A percentile compares a stretch with the other conserved stretches of the same genome.
Evolutionary conservation across 2,329 filamentous ascomycete genomes (phyloP).

Genomic region (Pyrenophora teres): DNA sequence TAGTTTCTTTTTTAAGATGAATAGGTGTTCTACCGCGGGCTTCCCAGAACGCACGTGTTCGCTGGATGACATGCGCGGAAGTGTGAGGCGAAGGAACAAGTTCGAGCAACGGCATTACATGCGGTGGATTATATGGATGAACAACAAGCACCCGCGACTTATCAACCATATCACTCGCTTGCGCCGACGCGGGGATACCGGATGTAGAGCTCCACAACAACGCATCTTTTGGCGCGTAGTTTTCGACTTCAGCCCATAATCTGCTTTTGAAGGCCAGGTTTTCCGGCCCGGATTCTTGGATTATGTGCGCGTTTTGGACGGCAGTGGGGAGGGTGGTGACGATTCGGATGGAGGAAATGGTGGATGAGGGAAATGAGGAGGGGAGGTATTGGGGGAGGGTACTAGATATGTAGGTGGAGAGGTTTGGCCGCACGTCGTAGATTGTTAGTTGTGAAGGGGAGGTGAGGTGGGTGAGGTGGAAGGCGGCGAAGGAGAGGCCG

Average conservation of each 20-base stretch:
- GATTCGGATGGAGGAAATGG: conserved; percentile 44
- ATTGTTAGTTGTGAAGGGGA: conserved; percentile 51
- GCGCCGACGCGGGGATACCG: conserved; percentile 60
- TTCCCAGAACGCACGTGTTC: conserved; percentile 55
- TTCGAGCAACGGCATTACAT: conserved; percentile 65
- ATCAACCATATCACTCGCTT: conserved; percentile 52
- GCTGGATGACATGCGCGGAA: conserved; percentile 41
- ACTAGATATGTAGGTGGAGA: conserved; percentile 50
- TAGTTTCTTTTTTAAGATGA: conserved; percentile 56
- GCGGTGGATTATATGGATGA: conserved; percentile 66
- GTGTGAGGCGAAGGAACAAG: conserved; percentile 59
- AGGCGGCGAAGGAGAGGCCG: conserved; percentile 60
- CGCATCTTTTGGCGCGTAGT: conserved; percentile 50
- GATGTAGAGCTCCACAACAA: conserved; percentile 64
- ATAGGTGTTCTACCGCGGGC: conserved; percentile 53
- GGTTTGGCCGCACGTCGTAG: conserved; percentile 57
- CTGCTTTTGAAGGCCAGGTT: conserved; percentile 56
- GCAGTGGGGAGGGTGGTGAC: conserved; percentile 47
- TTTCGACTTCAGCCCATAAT: conserved; percentile 59
- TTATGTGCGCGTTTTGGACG: conserved; percentile 54
- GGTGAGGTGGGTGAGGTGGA: conserved; percentile 55
- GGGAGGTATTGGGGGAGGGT: conserved; percentile 53
- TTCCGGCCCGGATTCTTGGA: conserved; percentile 66
- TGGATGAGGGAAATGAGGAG: conserved; percentile 5
- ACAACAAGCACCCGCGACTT: conserved; percentile 58